These are phyloP conservation scores for Suillus discolor DNA, from an alignment of 768 basidiomycete species.

Conservation along the genomic window DNA sequence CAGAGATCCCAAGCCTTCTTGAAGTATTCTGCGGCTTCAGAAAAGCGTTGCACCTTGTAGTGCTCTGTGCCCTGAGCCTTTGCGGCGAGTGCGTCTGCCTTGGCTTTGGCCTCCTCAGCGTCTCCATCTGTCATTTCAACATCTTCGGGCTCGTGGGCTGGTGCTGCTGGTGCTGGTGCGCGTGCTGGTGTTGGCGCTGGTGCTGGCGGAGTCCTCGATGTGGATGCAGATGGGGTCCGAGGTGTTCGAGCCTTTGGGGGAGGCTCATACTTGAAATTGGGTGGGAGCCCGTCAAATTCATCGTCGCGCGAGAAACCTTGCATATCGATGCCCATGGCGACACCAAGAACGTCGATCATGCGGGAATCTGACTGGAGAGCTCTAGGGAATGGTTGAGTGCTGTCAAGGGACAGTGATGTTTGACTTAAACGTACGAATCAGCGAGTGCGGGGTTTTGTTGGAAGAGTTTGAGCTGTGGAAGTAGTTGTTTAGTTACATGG, in stretches of 20 bases:
- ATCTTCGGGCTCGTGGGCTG: slow-evolving; percentile 44
- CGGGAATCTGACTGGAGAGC: slow-evolving; percentile 74
- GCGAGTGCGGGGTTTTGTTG: slow-evolving; percentile 72
- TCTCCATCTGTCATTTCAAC: slow-evolving; percentile 69
- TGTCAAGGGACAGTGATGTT: background rate
- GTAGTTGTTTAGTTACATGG: background rate
- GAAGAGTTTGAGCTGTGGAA: slow-evolving; percentile 57
- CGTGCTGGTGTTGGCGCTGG: slow-evolving; percentile 32
- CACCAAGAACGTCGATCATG: slow-evolving; percentile 94
- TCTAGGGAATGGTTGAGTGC: slow-evolving; percentile 26
- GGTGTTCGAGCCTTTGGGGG: slow-evolving; percentile 30
- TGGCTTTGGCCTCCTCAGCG: slow-evolving; percentile 69
- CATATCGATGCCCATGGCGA: slow-evolving; percentile 91
- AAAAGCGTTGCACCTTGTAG: slow-evolving; percentile 88
- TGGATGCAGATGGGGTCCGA: slow-evolving; percentile 39
- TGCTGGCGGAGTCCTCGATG: slow-evolving; percentile 44
- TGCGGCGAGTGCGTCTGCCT: slow-evolving; percentile 75
- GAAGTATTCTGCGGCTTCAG: slow-evolving; percentile 74
- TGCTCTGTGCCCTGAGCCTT: slow-evolving; percentile 79
- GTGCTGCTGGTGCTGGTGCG: slow-evolving; percentile 30
- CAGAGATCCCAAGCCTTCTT: slow-evolving; percentile 89
- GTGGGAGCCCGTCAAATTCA: slow-evolving; percentile 79
- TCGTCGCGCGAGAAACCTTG: slow-evolving; percentile 83
- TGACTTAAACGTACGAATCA: slow-evolving; percentile 43
- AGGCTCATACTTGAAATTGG: slow-evolving; percentile 43